These are phyloP conservation scores for Eruca vesicaria DNA, from an alignment of 441 rosid genomes.

Conservation along the genomic window DNA sequence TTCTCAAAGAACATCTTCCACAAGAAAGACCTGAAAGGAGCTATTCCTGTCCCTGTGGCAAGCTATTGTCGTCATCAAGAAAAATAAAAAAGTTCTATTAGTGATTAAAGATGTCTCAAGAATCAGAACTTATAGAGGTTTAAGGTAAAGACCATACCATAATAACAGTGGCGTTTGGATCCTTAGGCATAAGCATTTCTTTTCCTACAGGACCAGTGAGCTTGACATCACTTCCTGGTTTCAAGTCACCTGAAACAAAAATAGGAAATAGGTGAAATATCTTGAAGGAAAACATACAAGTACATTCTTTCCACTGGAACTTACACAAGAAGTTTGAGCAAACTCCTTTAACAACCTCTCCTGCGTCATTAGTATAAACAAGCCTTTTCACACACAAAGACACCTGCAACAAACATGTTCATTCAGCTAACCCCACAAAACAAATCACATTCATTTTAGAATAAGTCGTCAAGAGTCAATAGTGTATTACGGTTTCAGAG, in stretches of 20 bases:
- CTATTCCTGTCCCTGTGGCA: slow-evolving; percentile 89
- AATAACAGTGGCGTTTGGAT: slow-evolving; percentile 82
- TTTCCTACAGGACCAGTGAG: slow-evolving; percentile 95
- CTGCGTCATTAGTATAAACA: slow-evolving; percentile 82
- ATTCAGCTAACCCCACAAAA: slow-evolving; percentile 2
- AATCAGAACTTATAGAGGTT: neutral
- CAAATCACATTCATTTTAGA: neutral
- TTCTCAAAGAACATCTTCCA: slow-evolving; percentile 98
- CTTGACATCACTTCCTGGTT: slow-evolving; percentile 69
- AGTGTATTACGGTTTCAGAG: slow-evolving; percentile 63
- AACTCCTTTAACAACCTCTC: slow-evolving; percentile 86
- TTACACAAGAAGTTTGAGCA: slow-evolving; percentile 97
- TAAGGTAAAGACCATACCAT: slow-evolving; percentile 50
- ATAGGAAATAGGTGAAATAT: neutral
- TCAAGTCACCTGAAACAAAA: slow-evolving; percentile 68
- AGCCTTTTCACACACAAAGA: slow-evolving; percentile 92
- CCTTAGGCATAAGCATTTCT: slow-evolving; percentile 97
- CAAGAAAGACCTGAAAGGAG: slow-evolving; percentile 83
- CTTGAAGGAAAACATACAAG: neutral
- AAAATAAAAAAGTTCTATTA: slow-evolving; percentile 5
- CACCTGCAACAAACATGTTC: slow-evolving; percentile 49
- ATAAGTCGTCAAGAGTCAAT: slow-evolving; percentile 1
- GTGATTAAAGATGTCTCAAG: slow-evolving; percentile 3
- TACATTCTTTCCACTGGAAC: slow-evolving; percentile 10
- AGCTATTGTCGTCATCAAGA: slow-evolving; percentile 46